Conservation (phyloP, 306 rosid species). For the Vicia faba region DNA sequence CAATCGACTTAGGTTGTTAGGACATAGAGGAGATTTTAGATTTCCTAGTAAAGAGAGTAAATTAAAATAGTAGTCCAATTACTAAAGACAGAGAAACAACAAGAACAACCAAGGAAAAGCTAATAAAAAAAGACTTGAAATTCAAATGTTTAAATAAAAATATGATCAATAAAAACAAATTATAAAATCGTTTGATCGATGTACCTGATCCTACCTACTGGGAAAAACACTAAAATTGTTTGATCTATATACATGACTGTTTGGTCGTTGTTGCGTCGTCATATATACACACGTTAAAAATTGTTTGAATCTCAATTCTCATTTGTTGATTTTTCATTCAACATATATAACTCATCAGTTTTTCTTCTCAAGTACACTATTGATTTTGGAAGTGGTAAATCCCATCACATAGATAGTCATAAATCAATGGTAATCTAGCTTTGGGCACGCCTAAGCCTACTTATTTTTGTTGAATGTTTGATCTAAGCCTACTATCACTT, state of each 20-base stretch:
- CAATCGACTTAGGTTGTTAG: neutral
- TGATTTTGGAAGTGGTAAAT: neutral
- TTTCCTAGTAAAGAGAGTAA: neutral
- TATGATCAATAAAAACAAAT: neutral
- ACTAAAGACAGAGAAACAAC: neutral
- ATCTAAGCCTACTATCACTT: no score
- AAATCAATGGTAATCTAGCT: constrained; percentile 2
- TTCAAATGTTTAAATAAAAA: neutral
- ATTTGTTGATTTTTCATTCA: neutral
- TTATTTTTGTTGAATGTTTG: neutral
- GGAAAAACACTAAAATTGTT: no score
- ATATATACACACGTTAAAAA: neutral
- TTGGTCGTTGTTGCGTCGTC: neutral
- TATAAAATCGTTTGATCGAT: neutral
- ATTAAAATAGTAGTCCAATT: neutral
- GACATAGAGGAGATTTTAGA: neutral
- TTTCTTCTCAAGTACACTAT: neutral
- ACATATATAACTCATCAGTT: neutral
- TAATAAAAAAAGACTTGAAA: neutral
- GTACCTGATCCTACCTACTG: no score
- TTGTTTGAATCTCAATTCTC: neutral
- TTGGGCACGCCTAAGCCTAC: neutral
- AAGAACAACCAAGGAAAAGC: neutral
- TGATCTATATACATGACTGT: neutral
- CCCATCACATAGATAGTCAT: neutral